Conservation (phyloP, 2,329 filamentous ascomycete genomes). For the Botrytis paeoniae region DNA sequence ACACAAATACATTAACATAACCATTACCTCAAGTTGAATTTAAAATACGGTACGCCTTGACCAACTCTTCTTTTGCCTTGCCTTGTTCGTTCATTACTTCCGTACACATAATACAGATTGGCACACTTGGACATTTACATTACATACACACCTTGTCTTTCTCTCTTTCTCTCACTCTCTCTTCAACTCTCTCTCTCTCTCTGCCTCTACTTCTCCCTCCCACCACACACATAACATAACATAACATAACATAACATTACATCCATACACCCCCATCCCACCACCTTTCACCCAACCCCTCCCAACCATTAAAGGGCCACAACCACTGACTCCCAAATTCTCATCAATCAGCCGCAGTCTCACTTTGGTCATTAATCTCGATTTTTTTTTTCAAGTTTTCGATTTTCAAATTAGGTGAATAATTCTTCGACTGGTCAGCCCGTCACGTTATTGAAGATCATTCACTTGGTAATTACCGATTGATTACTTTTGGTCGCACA, state of each 20-base stretch:
- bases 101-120: not conserved
- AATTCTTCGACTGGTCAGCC: conserved; percentile 21
- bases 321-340: conserved; percentile 17
- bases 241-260: not conserved
- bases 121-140: not conserved
- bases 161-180: not conserved
- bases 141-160: not conserved
- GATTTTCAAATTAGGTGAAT: conserved; percentile 20
- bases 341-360: conserved; percentile 23
- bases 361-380: conserved; percentile 17
- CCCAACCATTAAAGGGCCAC: conserved; percentile 19
- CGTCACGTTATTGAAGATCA: conserved; percentile 32
- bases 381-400: not conserved
- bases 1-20: not conserved
- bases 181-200: not conserved
- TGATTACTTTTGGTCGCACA: conserved; percentile 24
- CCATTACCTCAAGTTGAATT: not conserved
- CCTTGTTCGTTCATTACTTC: not conserved
- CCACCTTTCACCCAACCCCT: conserved; percentile 20
- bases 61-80: conserved; percentile 12
- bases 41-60: conserved; percentile 15
- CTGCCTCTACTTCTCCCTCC: not conserved
- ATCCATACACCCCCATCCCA: conserved; percentile 4
- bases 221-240: not conserved
- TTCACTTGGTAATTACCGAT: conserved; percentile 27